Conservation (phyloP, 176 grass and related monocot species). For the Rhynchospora tenuis region DNA sequence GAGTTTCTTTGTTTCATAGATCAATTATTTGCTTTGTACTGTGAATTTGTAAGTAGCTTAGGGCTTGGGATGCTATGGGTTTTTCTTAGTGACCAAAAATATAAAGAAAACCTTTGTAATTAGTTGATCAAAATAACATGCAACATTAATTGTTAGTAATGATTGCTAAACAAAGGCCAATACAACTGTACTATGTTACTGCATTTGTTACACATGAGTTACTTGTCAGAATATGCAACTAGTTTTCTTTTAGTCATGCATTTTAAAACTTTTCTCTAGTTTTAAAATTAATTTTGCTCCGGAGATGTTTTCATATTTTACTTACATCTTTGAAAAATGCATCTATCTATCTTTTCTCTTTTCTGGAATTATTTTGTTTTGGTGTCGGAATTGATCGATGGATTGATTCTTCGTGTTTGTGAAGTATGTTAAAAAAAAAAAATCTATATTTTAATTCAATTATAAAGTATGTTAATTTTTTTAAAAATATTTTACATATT, state of each 20-base stretch:
- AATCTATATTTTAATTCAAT: too few relatives aligned
- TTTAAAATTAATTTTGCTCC: too few relatives aligned
- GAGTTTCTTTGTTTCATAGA: background rate
- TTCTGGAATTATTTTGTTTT: too few relatives aligned
- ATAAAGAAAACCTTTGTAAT: background rate
- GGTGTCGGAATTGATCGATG: too few relatives aligned
- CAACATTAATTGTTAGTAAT: background rate
- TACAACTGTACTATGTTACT: background rate
- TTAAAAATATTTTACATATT: too few relatives aligned
- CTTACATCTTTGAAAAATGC: background rate
- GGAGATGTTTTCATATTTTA: too few relatives aligned
- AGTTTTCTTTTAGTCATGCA: too few relatives aligned
- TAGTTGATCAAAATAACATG: background rate
- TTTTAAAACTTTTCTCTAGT: too few relatives aligned
- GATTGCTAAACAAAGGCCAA: background rate
- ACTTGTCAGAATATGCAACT: background rate
- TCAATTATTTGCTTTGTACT: slow-evolving; percentile 8
- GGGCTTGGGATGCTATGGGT: background rate
- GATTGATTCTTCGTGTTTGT: too few relatives aligned
- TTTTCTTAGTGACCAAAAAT: background rate
- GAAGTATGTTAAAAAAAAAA: too few relatives aligned
- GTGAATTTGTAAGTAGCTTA: slow-evolving; percentile 28
- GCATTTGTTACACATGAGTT: background rate
- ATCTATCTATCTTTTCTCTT: too few relatives aligned
- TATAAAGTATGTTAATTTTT: too few relatives aligned